These are phyloP conservation scores for Kodamaea restingae DNA, from an alignment of 805 yeast species.

Conservation along the genomic window DNA sequence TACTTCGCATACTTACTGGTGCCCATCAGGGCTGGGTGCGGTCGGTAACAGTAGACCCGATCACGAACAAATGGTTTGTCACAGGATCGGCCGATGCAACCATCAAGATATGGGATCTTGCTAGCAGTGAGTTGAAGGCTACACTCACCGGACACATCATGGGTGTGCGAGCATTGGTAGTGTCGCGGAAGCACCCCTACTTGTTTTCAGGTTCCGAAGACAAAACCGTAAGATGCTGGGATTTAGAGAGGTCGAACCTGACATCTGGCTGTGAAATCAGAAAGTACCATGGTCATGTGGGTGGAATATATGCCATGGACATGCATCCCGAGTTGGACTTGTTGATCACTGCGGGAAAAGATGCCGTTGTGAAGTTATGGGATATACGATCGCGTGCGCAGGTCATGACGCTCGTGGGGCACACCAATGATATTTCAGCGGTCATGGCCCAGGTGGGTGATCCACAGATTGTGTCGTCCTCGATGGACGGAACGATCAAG, in stretches of 20 bases:
- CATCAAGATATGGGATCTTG: slow-evolving; percentile 88
- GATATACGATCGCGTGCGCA: slow-evolving; percentile 79
- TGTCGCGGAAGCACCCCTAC: slow-evolving; percentile 78
- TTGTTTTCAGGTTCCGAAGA: slow-evolving; percentile 92
- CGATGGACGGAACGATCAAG: slow-evolving; percentile 80
- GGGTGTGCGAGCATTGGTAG: slow-evolving; percentile 75
- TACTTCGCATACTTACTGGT: slow-evolving; percentile 62
- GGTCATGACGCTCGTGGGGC: slow-evolving; percentile 78
- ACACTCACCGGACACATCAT: slow-evolving; percentile 88
- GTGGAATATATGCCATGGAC: slow-evolving; percentile 80
- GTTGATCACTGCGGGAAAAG: slow-evolving; percentile 84
- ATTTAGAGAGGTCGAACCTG: slow-evolving; percentile 77
- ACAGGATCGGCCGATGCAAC: slow-evolving; percentile 89
- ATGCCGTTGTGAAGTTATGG: slow-evolving; percentile 85
- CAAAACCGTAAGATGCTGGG: slow-evolving; percentile 93
- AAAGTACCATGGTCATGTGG: slow-evolving; percentile 90
- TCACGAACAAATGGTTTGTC: slow-evolving; percentile 81
- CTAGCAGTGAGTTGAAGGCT: slow-evolving; percentile 60
- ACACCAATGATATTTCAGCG: slow-evolving; percentile 66
- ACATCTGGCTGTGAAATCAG: slow-evolving; percentile 51
- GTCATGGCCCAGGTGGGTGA: slow-evolving; percentile 66
- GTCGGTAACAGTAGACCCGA: slow-evolving; percentile 74
- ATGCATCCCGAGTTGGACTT: slow-evolving; percentile 85
- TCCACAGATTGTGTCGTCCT: slow-evolving; percentile 81
- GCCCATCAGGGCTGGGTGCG: slow-evolving; percentile 96